phyloP scores from a whole-genome alignment of 768 basidiomycete species.

The Leccinum fibrillosum region DNA sequence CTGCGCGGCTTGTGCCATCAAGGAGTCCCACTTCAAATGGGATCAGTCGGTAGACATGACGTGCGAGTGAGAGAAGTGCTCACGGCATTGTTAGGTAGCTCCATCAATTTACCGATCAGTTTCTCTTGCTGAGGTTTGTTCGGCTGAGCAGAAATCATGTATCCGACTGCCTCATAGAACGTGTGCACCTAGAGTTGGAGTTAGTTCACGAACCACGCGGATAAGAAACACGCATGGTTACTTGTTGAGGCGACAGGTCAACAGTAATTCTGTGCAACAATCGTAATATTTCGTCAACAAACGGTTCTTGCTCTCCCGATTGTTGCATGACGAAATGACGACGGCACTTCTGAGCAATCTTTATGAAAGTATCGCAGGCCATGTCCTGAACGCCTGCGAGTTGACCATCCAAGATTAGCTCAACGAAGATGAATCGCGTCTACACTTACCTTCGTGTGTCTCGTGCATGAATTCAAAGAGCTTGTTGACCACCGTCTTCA shows the following conservation, averaged over 20 bases:
- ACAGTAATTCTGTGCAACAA: slow-evolving; percentile 90
- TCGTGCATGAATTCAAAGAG: slow-evolving; percentile 99
- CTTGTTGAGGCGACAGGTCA: slow-evolving; percentile 89
- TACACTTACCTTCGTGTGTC: slow-evolving; percentile 80
- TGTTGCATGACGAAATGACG: slow-evolving; percentile 99
- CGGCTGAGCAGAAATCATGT: slow-evolving; percentile 99
- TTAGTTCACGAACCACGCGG: slow-evolving; percentile 7
- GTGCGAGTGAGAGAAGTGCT: slow-evolving; percentile 26
- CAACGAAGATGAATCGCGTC: not conserved
- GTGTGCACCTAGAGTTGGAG: slow-evolving; percentile 66
- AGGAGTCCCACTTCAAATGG: slow-evolving; percentile 79
- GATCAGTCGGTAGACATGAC: not conserved
- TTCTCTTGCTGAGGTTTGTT: slow-evolving; percentile 97
- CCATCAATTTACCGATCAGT: slow-evolving; percentile 93
- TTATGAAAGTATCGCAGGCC: slow-evolving; percentile 99
- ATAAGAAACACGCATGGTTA: slow-evolving; percentile 4
- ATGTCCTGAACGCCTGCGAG: slow-evolving; percentile 93
- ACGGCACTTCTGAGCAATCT: slow-evolving; percentile 98
- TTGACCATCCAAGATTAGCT: slow-evolving; percentile 1
- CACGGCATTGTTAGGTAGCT: slow-evolving; percentile 94
- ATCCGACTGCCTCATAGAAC: slow-evolving; percentile 98
- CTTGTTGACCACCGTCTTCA: slow-evolving; percentile 99
- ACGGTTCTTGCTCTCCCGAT: slow-evolving; percentile 94
- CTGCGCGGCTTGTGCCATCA: slow-evolving; percentile 93
- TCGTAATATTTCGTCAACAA: slow-evolving; percentile 95